A percentile compares a stretch with the other conserved stretches of the same genome.
These are phyloP conservation scores for Ophiocordyceps robertsii DNA, from an alignment of 2,329 filamentous ascomycete species.

Conservation along the genomic window DNA sequence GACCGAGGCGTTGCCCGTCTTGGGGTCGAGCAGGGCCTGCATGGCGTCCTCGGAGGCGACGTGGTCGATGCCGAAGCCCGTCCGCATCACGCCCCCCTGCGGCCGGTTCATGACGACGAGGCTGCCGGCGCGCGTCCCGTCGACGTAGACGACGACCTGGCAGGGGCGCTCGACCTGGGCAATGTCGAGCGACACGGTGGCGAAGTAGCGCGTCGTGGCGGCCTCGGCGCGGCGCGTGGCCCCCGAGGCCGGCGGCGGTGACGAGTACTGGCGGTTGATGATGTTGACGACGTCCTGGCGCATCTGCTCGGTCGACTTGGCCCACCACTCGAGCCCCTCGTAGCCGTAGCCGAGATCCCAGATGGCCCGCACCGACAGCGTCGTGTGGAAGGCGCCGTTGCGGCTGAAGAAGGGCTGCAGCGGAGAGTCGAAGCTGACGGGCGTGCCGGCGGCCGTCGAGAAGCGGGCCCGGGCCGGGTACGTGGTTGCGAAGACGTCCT, in stretches of 20 bases:
- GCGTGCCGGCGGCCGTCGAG: constrained; percentile 24
- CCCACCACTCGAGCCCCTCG: constrained; percentile 20
- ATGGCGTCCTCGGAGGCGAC: neutral
- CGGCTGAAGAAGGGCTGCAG: constrained; percentile 35
- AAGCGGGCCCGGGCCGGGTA: constrained; percentile 23
- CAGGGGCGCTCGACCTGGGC: neutral
- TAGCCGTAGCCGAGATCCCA: constrained; percentile 26
- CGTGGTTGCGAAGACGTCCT: constrained; percentile 18
- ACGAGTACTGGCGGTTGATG: constrained; percentile 19
- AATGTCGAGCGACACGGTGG: neutral
- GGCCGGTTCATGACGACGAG: neutral
- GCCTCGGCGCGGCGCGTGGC: neutral
- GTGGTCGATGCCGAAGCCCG: neutral
- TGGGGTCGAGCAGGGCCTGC: neutral
- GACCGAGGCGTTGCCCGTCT: neutral
- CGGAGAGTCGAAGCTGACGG: constrained; percentile 26
- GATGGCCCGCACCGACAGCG: constrained; percentile 27
- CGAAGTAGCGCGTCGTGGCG: neutral
- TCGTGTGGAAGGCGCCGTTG: constrained; percentile 10
- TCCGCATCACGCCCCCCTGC: neutral
- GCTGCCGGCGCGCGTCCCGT: neutral
- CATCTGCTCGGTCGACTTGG: constrained; percentile 15
- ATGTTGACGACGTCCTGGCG: constrained; percentile 13
- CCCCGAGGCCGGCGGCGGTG: neutral
- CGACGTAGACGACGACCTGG: neutral